These are phyloP conservation scores for Tricholoma sp. DNA, from an alignment of 768 basidiomycete species.

Conservation along the genomic window DNA sequence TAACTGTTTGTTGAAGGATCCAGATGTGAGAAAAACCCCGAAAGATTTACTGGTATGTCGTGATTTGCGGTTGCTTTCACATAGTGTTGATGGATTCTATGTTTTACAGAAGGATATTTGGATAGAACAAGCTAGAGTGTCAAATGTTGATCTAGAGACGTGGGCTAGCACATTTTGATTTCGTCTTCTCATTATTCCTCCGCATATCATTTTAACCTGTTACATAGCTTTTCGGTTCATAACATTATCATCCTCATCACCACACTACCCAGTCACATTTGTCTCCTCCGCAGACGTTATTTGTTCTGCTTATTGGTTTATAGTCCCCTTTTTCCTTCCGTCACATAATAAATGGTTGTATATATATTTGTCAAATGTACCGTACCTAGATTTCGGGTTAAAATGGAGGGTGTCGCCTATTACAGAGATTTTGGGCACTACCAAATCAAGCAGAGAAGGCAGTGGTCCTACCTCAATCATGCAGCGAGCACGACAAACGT, in stretches of 20 bases:
- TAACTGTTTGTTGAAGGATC: constrained; percentile 88
- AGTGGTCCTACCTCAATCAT: too few relatives aligned
- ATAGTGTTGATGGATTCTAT: constrained; percentile 3
- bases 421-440: too few relatives aligned
- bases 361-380: background rate
- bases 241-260: background rate
- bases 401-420: too few relatives aligned
- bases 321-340: background rate
- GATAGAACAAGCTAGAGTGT: constrained; percentile 59
- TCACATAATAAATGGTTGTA: background rate
- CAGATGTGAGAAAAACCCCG: constrained; percentile 74
- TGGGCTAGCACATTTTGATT: constrained; percentile 74
- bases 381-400: too few relatives aligned
- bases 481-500: too few relatives aligned
- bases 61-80: constrained; percentile 3
- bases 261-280: background rate
- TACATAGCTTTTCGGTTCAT: background rate
- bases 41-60: constrained; percentile 76
- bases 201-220: background rate
- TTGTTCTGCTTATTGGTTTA: background rate
- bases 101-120: constrained; percentile 59
- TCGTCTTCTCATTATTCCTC: background rate
- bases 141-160: constrained; percentile 66
- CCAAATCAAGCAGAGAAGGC: too few relatives aligned
- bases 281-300: background rate